A percentile compares a stretch with the other conserved stretches of the same genome.
phyloP scores from a whole-genome alignment of 495 filamentous ascomycete species.

The Aspergillus conjunctus region DNA sequence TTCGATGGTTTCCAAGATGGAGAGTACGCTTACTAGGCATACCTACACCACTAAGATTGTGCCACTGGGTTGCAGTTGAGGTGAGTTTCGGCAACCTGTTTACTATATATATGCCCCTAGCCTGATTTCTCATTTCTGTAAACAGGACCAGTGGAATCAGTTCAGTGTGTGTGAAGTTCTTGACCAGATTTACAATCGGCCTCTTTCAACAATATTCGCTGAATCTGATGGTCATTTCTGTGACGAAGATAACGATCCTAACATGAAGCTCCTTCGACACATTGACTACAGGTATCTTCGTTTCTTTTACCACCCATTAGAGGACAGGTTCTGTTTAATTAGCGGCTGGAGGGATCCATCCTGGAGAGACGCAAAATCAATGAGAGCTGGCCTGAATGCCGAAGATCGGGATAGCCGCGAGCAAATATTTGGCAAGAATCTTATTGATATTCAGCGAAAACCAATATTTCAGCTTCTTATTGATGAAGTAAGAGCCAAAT shows the following conservation, averaged over 20 bases:
- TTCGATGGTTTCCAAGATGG: conserved; percentile 91
- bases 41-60: conserved; percentile 65
- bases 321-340: conserved; percentile 82
- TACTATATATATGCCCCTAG: conserved; percentile 7
- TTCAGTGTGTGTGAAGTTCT: conserved; percentile 71
- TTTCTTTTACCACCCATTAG: conserved; percentile 85
- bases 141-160: conserved; percentile 90
- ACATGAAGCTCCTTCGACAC: conserved; percentile 67
- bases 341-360: conserved; percentile 91
- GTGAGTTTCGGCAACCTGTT: conserved; percentile 36
- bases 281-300: conserved; percentile 93
- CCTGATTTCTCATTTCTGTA: conserved; percentile 6
- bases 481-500: conserved; percentile 70
- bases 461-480: conserved; percentile 77
- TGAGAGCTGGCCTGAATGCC: conserved; percentile 83
- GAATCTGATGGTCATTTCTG: conserved; percentile 54
- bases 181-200: conserved; percentile 70
- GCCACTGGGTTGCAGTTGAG: conserved; percentile 90
- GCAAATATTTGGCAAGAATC: conserved; percentile 83
- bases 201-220: conserved; percentile 86
- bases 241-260: conserved; percentile 85
- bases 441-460: conserved; percentile 91
- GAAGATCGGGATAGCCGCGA: conserved; percentile 85
- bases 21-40: conserved; percentile 74
- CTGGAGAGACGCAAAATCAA: conserved; percentile 76